Evolutionary conservation across 2,329 filamentous ascomycete species (phyloP).

Genomic region (Dactylellina leptospora): DNA sequence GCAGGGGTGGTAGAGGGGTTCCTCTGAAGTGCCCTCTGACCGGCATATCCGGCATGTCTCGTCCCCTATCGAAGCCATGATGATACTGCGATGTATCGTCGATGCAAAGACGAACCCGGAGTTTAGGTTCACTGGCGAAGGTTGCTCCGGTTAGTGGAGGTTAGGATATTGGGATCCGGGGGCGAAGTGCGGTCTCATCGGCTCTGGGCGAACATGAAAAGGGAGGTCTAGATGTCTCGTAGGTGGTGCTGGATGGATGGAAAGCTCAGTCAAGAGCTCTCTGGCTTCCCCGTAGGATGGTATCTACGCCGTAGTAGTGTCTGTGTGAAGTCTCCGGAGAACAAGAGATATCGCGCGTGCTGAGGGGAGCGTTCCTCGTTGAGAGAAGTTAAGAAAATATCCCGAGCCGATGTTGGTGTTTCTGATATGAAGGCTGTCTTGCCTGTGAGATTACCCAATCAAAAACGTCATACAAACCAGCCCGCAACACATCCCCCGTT

Average conservation of each 20-base stretch:
- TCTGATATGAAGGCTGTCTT: conserved; percentile 5
- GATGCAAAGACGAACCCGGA: conserved; percentile 5
- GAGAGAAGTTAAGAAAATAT: conserved; percentile 36
- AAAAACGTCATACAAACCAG: conserved; percentile 45
- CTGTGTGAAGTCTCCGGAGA: conserved; percentile 5
- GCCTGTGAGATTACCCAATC: conserved; percentile 37
- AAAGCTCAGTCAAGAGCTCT: conserved; percentile 51
- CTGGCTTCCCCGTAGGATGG: conserved; percentile 1
- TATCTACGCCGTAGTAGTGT: conserved; percentile 5
- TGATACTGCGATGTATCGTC: conserved; percentile 27
- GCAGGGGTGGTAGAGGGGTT: conserved; percentile 95
- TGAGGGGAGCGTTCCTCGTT: no score
- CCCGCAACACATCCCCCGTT: neutral
- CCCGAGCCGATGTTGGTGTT: conserved; percentile 33
- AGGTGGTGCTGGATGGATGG: neutral
- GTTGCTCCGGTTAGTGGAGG: conserved; percentile 11
- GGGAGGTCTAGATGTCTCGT: conserved; percentile 10
- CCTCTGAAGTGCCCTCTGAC: conserved; percentile 80
- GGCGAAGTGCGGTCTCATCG: conserved; percentile 42
- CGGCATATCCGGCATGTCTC: conserved; percentile 98
- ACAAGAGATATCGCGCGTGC: conserved; percentile 25
- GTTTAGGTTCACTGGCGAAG: conserved; percentile 5
- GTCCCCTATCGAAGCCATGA: conserved; percentile 63
- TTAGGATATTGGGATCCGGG: conserved; percentile 19
- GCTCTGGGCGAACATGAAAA: conserved; percentile 23